Evolutionary conservation across 106 monocot species (phyloP).

Genomic region (Acorus calamus): DNA sequence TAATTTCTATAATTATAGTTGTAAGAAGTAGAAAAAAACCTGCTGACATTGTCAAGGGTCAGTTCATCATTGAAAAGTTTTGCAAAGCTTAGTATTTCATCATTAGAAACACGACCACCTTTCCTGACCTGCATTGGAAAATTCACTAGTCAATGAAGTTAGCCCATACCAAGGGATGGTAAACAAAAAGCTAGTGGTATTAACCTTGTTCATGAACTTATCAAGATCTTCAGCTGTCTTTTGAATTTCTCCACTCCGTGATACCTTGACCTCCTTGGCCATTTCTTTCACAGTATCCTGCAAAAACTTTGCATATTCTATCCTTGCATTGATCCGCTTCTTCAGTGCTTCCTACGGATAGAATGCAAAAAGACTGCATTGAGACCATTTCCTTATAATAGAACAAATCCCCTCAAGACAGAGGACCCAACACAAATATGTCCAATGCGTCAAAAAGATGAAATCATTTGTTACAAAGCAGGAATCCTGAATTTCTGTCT

Average conservation of each 20-base stretch:
- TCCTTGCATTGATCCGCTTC: conserved; percentile 76
- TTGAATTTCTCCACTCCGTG: conserved; percentile 78
- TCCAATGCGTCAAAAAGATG: too few species aligned
- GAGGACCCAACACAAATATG: neutral
- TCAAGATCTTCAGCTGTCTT: conserved; percentile 96
- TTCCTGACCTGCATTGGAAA: conserved; percentile 54
- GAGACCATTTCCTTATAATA: too few species aligned
- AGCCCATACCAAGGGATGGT: too few species aligned
- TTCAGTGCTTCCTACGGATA: conserved; percentile 60
- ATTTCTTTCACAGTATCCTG: conserved; percentile 97
- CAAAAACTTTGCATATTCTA: conserved; percentile 93
- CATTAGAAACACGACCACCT: conserved; percentile 77
- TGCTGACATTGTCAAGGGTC: conserved; percentile 94
- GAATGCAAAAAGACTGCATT: too few species aligned
- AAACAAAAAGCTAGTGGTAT: neutral
- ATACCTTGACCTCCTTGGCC: conserved; percentile 86
- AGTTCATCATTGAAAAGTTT: conserved; percentile 96
- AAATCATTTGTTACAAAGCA: too few species aligned
- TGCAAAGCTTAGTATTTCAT: conserved; percentile 91
- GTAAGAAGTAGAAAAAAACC: conserved; percentile 23
- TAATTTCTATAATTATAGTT: too few species aligned
- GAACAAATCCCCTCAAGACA: neutral
- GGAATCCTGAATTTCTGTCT: too few species aligned
- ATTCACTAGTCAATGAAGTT: neutral
- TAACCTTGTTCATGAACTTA: conserved; percentile 88